phyloP scores from a whole-genome alignment of 768 basidiomycete species.

The Gloeostereum incarnatum region DNA sequence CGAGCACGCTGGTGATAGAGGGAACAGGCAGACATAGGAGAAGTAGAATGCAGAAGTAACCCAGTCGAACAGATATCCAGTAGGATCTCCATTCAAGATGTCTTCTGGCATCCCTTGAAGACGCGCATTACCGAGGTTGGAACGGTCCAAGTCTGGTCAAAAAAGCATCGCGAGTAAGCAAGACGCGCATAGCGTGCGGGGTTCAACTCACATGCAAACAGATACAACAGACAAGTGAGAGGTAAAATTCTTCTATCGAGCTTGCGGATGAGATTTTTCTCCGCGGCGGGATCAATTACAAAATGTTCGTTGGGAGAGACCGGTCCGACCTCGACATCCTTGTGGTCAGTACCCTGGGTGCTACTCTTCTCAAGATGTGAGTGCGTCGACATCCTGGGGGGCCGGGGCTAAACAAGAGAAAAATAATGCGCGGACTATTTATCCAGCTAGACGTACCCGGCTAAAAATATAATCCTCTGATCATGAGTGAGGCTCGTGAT shows the following conservation, averaged over 20 bases:
- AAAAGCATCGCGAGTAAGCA: not conserved
- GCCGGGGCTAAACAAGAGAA: no score
- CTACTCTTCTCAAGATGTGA: no score
- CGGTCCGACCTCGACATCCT: no score
- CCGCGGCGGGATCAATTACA: no score
- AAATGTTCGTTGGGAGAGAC: no score
- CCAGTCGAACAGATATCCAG: constrained; percentile 69
- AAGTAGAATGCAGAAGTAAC: constrained; percentile 71
- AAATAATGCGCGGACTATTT: no score
- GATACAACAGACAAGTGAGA: constrained; percentile 62
- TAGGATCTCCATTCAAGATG: constrained; percentile 56
- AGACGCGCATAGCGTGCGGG: constrained; percentile 1
- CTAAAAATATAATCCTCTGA: no score
- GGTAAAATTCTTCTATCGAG: constrained; percentile 62
- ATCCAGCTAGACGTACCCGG: no score
- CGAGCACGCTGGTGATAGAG: not conserved
- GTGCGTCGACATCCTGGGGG: no score
- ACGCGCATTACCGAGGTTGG: constrained; percentile 74
- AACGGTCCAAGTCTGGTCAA: constrained; percentile 56
- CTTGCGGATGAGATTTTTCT: constrained; percentile 49
- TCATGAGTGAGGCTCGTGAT: no score
- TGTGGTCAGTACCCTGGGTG: no score
- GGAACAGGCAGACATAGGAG: constrained; percentile 47
- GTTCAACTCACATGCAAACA: constrained; percentile 63
- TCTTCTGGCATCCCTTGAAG: constrained; percentile 63